Base-by-base conservation (phyloP, 2,329 filamentous ascomycete genomes). In the Pezicula radicicola region DNA sequence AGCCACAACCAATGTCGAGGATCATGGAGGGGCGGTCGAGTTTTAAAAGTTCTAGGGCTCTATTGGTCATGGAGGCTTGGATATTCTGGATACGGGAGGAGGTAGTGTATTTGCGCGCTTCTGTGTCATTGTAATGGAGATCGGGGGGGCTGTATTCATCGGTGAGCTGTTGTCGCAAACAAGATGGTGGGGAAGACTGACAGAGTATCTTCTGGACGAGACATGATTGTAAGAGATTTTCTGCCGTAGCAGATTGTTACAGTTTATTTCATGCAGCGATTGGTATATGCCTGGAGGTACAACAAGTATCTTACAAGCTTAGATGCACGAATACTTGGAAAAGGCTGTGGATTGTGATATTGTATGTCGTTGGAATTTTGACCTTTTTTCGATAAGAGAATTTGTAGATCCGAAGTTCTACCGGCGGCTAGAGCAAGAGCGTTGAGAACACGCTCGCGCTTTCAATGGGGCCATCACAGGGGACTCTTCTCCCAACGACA, bases 31-130 rank as follows among this genome's bases (percentile, higher is more conserved):
- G 89, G 0, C 78, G 74, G 41, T 79, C 74, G 42, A 99, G 86
- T 66, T 90, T 81, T 63, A 99, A 90, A 15, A 99, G 88, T 67
- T 94, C 87, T 57, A 99, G 88, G 33, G 94, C 94, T 51, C 94
- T 89, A 62, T 91, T 81, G 27, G 94, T 96, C 94, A 99, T 99
- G 56, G 85, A 83, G 0, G 92, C 88, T 72, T 99, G 94, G 63
- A 99, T 96, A 63, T 89, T 91, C 66, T 94, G 90, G 67, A 99
- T 97, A 58, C 94, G 91, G 4, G 91, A 96, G 58, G 86, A 93
- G 4, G 93, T 97, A 8, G 94, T 97, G 77, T 99, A 99, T 78
- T 97, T 97, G 69, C 89, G 88, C 30, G 94, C 93, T 78, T 97
- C 93, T 70, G 80, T 79, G 75, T 97, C 93, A 77, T 97, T 88